phyloP scores from a whole-genome alignment of 2,329 filamentous ascomycete genomes.

The Pseudogymnoascus sp. region DNA sequence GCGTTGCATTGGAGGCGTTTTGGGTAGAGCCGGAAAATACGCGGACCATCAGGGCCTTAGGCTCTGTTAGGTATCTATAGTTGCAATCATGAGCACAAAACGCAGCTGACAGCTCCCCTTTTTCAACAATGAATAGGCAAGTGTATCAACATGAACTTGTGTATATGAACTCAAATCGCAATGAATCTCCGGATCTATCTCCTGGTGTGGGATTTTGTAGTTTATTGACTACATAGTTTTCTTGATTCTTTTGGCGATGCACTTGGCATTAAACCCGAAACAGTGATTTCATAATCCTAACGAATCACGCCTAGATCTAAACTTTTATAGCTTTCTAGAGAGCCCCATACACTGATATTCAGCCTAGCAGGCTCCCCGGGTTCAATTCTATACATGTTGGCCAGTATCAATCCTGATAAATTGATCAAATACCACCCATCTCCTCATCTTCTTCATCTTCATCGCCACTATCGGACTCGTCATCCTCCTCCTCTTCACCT shows the following conservation, averaged over 20 bases:
- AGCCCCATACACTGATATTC: not conserved
- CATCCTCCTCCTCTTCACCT: constrained; percentile 48
- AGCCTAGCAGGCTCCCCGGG: not conserved
- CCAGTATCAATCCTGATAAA: not conserved
- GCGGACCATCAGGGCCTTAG: not conserved
- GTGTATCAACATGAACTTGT: not conserved
- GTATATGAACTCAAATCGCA: not conserved
- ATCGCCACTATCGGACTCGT: constrained; percentile 43
- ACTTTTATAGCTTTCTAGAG: constrained; percentile 1
- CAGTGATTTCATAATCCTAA: not conserved
- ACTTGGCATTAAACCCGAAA: not conserved
- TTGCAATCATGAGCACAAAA: constrained; percentile 8
- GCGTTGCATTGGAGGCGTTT: constrained; percentile 27
- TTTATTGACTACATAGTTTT: not conserved
- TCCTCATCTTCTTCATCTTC: constrained; percentile 38
- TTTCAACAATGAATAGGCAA: not conserved
- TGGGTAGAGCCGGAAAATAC: constrained; percentile 5
- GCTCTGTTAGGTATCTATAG: constrained; percentile 1
- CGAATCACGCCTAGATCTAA: not conserved
- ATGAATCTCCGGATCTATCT: not conserved
- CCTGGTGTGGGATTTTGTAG: not conserved
- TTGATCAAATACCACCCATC: constrained; percentile 39
- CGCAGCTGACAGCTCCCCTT: not conserved
- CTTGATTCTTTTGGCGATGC: not conserved
- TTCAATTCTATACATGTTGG: not conserved